phyloP scores from a whole-genome alignment of 2,329 filamentous ascomycete species.

The Ceratocystis huliohia region DNA sequence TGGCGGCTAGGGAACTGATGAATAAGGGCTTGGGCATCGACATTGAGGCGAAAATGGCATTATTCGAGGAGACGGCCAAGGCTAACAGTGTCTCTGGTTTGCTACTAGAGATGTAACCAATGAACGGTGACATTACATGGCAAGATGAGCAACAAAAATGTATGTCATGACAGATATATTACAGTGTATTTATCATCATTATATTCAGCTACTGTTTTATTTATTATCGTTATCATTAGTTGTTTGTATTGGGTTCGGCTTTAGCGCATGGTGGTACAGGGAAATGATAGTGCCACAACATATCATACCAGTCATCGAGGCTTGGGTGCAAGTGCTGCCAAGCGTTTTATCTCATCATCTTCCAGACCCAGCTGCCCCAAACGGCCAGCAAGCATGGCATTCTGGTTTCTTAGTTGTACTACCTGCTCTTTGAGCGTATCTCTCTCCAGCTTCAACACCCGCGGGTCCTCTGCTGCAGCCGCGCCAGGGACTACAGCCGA shows the following conservation, averaged over 20 bases:
- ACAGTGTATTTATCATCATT: background rate
- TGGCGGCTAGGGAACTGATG: conserved; percentile 30
- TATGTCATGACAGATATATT: conserved; percentile 1
- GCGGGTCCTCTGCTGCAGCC: background rate
- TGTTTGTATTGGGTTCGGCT: too few species aligned
- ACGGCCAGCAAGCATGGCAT: conserved; percentile 44
- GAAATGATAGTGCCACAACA: background rate
- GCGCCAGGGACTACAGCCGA: background rate
- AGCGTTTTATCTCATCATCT: conserved; percentile 11
- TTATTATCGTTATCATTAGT: too few species aligned
- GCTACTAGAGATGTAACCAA: conserved; percentile 20
- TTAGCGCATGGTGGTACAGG: background rate
- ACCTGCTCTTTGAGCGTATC: conserved; percentile 42
- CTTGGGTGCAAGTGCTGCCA: background rate
- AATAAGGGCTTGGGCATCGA: conserved; percentile 20
- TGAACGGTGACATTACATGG: background rate
- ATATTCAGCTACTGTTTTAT: too few species aligned
- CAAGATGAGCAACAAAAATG: background rate
- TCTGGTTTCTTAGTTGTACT: conserved; percentile 46
- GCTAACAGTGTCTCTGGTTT: conserved; percentile 21
- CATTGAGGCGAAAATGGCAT: conserved; percentile 21
- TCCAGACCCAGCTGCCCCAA: conserved; percentile 34
- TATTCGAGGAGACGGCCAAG: conserved; percentile 15
- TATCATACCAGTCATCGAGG: background rate
- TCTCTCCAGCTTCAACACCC: conserved; percentile 26